Evolutionary conservation across 2,329 filamentous ascomycete genomes (phyloP).

Genomic region (Aspergillus spinulosporus): DNA sequence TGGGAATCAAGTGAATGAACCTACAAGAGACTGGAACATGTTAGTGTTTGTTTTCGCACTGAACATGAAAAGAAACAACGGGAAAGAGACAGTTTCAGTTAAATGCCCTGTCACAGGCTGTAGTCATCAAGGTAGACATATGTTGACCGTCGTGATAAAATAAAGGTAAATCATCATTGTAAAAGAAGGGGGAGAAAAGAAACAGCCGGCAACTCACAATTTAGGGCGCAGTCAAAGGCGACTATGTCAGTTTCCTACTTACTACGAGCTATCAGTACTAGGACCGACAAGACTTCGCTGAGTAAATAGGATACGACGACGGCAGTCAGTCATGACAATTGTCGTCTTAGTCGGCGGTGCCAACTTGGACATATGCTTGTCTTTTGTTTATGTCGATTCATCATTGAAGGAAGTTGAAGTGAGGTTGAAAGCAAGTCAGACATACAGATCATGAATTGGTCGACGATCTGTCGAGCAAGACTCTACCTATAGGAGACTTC

Average conservation of each 20-base stretch:
- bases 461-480: slow-evolving; percentile 15
- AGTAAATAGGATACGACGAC: slow-evolving; percentile 28
- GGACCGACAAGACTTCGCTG: slow-evolving; percentile 22
- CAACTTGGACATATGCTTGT: slow-evolving; percentile 98
- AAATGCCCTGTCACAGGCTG: slow-evolving; percentile 71
- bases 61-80: background rate
- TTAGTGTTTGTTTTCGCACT: slow-evolving; percentile 5
- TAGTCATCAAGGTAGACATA: slow-evolving; percentile 76
- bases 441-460: slow-evolving; percentile 27
- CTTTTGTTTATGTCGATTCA: slow-evolving; percentile 78
- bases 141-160: slow-evolving; percentile 86
- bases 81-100: slow-evolving; percentile 31
- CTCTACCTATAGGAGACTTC: background rate
- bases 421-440: slow-evolving; percentile 16
- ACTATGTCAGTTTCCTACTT: background rate
- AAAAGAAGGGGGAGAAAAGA: slow-evolving; percentile 25
- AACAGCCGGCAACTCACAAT: slow-evolving; percentile 20
- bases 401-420: slow-evolving; percentile 57
- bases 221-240: background rate
- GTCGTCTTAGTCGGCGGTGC: slow-evolving; percentile 51
- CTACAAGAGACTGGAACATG: slow-evolving; percentile 9
- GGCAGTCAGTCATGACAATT: slow-evolving; percentile 52
- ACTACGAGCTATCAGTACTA: slow-evolving; percentile 30
- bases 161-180: slow-evolving; percentile 66
- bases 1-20: background rate